These are phyloP conservation scores for Metschnikowia lochheadii DNA, from an alignment of 805 yeast species.

Conservation along the genomic window DNA sequence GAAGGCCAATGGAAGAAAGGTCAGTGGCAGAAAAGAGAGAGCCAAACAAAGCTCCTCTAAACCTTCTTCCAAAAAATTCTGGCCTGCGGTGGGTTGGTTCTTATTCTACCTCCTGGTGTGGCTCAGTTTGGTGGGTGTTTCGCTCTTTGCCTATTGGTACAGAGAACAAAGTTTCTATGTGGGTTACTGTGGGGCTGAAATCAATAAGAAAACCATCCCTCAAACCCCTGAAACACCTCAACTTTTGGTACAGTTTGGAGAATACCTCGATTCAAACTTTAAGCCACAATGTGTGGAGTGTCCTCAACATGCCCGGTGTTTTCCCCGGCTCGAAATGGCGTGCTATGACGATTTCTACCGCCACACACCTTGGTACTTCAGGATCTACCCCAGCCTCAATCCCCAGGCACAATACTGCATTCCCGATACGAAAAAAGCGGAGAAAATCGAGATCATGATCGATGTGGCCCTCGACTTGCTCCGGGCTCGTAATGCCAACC, in stretches of 20 bases:
- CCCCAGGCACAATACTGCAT: slow-evolving; percentile 54
- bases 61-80: not conserved
- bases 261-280: slow-evolving; percentile 38
- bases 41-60: no score
- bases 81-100: slow-evolving; percentile 2
- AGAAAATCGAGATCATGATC: slow-evolving; percentile 60
- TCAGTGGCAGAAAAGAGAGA: no score
- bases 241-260: slow-evolving; percentile 37
- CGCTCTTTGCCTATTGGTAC: slow-evolving; percentile 53
- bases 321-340: slow-evolving; percentile 50
- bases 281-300: slow-evolving; percentile 71
- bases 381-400: slow-evolving; percentile 56
- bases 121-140: slow-evolving; percentile 31
- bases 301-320: slow-evolving; percentile 79
- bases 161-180: slow-evolving; percentile 56
- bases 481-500: slow-evolving; percentile 63
- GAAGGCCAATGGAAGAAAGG: no score
- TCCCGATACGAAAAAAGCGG: slow-evolving; percentile 68
- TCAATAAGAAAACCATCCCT: slow-evolving; percentile 41
- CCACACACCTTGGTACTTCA: slow-evolving; percentile 49
- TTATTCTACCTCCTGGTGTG: slow-evolving; percentile 25
- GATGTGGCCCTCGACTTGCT: slow-evolving; percentile 63
- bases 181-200: slow-evolving; percentile 75
- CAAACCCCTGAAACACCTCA: slow-evolving; percentile 23
- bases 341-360: slow-evolving; percentile 68